Evolutionary conservation across 176 grass and related monocot species (phyloP), one percentile per base, ranked within the genome.

Genomic region (Bolboschoenus planiculmis): DNA sequence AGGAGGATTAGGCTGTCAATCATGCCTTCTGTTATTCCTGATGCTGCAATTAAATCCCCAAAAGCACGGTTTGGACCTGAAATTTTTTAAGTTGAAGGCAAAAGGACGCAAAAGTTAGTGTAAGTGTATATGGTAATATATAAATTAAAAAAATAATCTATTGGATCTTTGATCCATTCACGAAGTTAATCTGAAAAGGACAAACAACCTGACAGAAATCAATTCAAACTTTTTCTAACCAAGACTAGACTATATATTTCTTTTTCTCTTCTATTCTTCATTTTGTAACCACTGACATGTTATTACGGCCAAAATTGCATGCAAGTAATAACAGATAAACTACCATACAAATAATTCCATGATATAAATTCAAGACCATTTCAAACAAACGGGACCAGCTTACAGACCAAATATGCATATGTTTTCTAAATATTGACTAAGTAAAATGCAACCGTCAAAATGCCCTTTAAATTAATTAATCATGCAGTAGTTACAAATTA

Each of bases 1-100:
- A 95, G 83, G 30, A 99, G 91, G 89, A 99, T 95, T 86, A 99
- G 84, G 90, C 92, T 91, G 80, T 93, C 91, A 30, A 99, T 93
- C 96, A 99, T 93, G 70, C 70, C 90, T 39, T 99, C 92, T 1
- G 91, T 95, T 66, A 99, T 95, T 33, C 89, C 89, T 54, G 96
- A 95, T 79, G 80, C 70, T 1, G 79, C 85, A 65, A 93, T 85
- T 13, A 93, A 86, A 88, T 99, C 93, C 54, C 96, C 96, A 81
- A 99, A 99, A 78, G 96, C 92, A 56, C 84, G 82, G 80, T 95
- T 90, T 16, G 91, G 93, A 84, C 93, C 96, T 99, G 89, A 51
- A 86, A 85, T 46, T 56, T 48, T 31, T 31, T n/a, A 47, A 82
- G 81, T 47, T 21, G 1, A 1, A 48, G 2, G 30, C 30, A 10